Evolutionary conservation across 73 alveolate species (phyloP).

Genomic region (Stentor roeselii): DNA sequence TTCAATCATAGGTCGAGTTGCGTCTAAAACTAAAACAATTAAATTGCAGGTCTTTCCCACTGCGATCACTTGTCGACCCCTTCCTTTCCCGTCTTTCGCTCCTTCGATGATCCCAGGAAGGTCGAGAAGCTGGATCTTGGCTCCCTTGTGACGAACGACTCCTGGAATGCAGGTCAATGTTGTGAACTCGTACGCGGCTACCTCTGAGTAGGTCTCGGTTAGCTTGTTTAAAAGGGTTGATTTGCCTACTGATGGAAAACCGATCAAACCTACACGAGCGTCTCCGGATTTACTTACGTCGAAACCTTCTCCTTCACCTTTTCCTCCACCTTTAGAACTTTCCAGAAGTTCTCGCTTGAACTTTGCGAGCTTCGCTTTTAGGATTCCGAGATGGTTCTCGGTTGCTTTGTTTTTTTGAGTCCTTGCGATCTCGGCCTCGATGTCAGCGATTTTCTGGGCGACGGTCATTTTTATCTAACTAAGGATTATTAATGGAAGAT

Average conservation of each 20-base stretch:
- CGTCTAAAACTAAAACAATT: conserved; percentile 97
- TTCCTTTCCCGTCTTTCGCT: conserved; percentile 99
- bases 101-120: conserved; percentile 99
- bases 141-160: conserved; percentile 84
- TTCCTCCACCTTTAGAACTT: conserved; percentile 81
- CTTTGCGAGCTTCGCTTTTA: conserved; percentile 98
- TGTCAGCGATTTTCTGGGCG: conserved; percentile 82
- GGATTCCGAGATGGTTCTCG: conserved; percentile 93
- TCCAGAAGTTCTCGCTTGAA: conserved; percentile 88
- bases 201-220: conserved; percentile 88
- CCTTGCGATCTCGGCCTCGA: conserved; percentile 97
- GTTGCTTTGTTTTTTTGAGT: conserved; percentile 99
- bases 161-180: conserved; percentile 99
- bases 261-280: conserved; percentile 98
- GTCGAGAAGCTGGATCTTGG: conserved; percentile 96
- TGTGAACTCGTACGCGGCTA: conserved; percentile 98
- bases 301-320: conserved; percentile 96
- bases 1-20: conserved; percentile 94
- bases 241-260: conserved; percentile 99
- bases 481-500: background rate
- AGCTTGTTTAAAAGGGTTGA: conserved; percentile 81
- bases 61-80: conserved; percentile 97
- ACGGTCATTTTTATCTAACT: conserved; percentile 62
- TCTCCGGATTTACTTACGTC: conserved; percentile 99
- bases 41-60: conserved; percentile 98